phyloP scores from a whole-genome alignment of 2,329 filamentous ascomycete species.

The Aspergillus costaricaensis region DNA sequence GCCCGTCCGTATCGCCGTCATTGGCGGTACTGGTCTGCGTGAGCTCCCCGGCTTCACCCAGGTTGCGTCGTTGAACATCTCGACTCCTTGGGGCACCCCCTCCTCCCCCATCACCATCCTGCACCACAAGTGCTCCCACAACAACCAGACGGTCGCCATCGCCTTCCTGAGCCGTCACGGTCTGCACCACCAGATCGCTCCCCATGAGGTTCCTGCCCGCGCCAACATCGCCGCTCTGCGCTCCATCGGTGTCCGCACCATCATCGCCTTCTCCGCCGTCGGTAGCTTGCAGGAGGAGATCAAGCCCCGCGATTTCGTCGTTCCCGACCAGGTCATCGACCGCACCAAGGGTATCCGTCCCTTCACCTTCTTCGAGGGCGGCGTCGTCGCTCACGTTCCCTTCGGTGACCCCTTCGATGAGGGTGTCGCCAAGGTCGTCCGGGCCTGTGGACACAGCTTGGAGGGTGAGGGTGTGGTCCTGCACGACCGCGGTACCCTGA shows the following conservation, averaged over 20 bases:
- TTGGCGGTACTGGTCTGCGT: constrained; percentile 89
- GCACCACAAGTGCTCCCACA: constrained; percentile 75
- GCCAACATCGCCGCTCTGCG: constrained; percentile 99
- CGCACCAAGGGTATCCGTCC: constrained; percentile 92
- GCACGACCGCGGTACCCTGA: constrained; percentile 79
- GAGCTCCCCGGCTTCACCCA: constrained; percentile 84
- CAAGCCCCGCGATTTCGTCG: constrained; percentile 92
- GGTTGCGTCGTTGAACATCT: constrained; percentile 72
- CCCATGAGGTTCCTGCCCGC: constrained; percentile 90
- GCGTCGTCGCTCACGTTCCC: constrained; percentile 88
- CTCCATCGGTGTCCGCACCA: constrained; percentile 80
- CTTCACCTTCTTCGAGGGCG: constrained; percentile 84
- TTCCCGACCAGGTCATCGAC: constrained; percentile 96
- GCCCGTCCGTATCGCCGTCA: constrained; percentile 80
- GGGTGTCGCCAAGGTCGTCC: constrained; percentile 72
- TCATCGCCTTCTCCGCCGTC: constrained; percentile 94
- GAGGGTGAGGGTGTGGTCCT: constrained; percentile 81
- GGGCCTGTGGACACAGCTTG: constrained; percentile 72
- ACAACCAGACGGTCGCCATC: constrained; percentile 62
- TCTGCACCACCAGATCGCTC: constrained; percentile 80
- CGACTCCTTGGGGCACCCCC: constrained; percentile 86
- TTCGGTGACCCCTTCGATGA: constrained; percentile 95
- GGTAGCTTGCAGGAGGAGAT: constrained; percentile 90
- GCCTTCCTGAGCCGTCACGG: constrained; percentile 96
- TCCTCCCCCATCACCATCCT: constrained; percentile 80